Conservation (phyloP, 495 filamentous ascomycete genomes). For the Trichocladium antarcticum region DNA sequence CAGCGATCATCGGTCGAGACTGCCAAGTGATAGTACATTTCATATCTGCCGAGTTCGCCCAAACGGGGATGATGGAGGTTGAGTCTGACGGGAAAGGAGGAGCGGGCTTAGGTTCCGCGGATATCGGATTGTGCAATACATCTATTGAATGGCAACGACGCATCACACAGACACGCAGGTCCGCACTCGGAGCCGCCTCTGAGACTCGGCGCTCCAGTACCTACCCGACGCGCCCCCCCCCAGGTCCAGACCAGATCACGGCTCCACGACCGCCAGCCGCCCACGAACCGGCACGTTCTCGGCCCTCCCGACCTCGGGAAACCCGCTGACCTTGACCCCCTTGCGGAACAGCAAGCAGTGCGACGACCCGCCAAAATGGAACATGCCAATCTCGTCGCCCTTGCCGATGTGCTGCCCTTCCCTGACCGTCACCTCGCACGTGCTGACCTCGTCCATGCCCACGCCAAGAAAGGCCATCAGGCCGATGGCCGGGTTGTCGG, state of each 20-base stretch:
- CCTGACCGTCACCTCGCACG: conserved; percentile 53
- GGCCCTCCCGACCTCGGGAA: conserved; percentile 37
- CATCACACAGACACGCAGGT: too few species aligned
- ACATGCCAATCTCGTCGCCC: conserved; percentile 61
- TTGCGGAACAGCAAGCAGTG: conserved; percentile 51
- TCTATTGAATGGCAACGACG: too few species aligned
- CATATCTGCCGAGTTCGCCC: too few species aligned
- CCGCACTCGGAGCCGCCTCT: too few species aligned
- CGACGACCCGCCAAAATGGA: conserved; percentile 60
- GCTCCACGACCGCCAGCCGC: conserved; percentile 19
- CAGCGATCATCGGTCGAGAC: too few species aligned
- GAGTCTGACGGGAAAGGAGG: too few species aligned
- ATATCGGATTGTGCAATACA: too few species aligned
- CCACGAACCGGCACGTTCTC: conserved; percentile 50
- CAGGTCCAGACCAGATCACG: too few species aligned
- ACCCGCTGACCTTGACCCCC: conserved; percentile 32
- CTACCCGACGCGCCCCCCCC: background rate
- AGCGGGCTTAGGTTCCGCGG: too few species aligned
- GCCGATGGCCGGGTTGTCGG: conserved; percentile 53
- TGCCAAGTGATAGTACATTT: too few species aligned
- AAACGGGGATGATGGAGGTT: too few species aligned
- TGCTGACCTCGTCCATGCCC: conserved; percentile 62
- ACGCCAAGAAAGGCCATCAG: conserved; percentile 55
- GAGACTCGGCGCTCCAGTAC: too few species aligned
- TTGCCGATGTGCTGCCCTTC: conserved; percentile 51